Conservation (phyloP, 1,284 basidiomycete genomes). For the Ganoderma leucocontextum region DNA sequence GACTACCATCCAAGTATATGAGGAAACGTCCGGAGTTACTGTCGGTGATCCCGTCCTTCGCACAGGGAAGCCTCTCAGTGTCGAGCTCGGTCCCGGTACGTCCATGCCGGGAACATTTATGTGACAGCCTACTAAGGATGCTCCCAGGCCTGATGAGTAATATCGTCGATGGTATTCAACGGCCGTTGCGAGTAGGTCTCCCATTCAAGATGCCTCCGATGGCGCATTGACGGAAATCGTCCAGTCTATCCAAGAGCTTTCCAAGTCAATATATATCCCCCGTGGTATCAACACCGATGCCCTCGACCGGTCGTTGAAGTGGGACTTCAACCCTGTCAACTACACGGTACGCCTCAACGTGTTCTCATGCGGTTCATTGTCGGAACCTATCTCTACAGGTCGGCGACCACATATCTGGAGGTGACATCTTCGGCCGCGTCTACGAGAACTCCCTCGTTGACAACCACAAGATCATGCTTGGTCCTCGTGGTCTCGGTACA, state of each 20-base stretch:
- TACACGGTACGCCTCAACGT: slow-evolving; percentile 65
- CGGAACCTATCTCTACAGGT: slow-evolving; percentile 57
- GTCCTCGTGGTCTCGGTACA: slow-evolving; percentile 93
- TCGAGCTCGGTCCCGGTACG: slow-evolving; percentile 95
- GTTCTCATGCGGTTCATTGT: background rate
- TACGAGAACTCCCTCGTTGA: slow-evolving; percentile 98
- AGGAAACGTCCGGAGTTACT: slow-evolving; percentile 97
- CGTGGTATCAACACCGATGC: slow-evolving; percentile 98
- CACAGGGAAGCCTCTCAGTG: slow-evolving; percentile 97
- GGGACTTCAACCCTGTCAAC: slow-evolving; percentile 94
- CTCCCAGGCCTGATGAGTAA: slow-evolving; percentile 91
- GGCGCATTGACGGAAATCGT: slow-evolving; percentile 27
- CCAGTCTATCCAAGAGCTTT: slow-evolving; percentile 94
- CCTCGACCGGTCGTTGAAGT: slow-evolving; percentile 87
- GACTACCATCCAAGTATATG: slow-evolving; percentile 99
- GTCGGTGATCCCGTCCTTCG: slow-evolving; percentile 98
- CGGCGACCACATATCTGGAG: slow-evolving; percentile 97
- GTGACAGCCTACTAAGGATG: background rate
- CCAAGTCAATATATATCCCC: slow-evolving; percentile 98
- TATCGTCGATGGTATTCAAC: slow-evolving; percentile 98
- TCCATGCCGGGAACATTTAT: slow-evolving; percentile 7
- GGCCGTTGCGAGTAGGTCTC: slow-evolving; percentile 78
- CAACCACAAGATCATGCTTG: slow-evolving; percentile 97
- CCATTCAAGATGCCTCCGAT: slow-evolving; percentile 26
- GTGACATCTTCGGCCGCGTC: slow-evolving; percentile 95